A percentile compares a stretch with the other conserved stretches of the same genome.
These are phyloP conservation scores for Extremus antarcticus DNA, from an alignment of 495 filamentous ascomycete species.

Conservation along the genomic window DNA sequence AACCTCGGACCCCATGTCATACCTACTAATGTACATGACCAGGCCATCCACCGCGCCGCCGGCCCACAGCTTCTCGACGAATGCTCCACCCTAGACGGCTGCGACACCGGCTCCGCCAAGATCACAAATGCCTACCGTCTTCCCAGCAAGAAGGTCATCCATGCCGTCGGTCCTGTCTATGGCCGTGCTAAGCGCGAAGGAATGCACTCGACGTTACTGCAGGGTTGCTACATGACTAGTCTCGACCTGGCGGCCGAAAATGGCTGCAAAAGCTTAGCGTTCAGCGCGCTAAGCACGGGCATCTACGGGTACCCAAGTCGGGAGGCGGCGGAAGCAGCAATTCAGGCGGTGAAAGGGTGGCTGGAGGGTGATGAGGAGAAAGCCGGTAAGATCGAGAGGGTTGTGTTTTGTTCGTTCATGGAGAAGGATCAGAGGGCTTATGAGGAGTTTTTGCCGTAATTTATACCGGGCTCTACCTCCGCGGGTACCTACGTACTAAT, in stretches of 20 bases:
- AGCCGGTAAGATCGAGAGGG: conserved; percentile 47
- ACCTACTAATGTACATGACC: neutral
- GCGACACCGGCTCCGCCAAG: conserved; percentile 68
- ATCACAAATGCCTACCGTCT: conserved; percentile 70
- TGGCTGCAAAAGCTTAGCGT: conserved; percentile 61
- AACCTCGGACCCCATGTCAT: neutral
- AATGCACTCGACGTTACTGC: conserved; percentile 41
- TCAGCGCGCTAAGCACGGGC: conserved; percentile 75
- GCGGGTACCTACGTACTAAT: neutral
- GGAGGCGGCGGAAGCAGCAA: conserved; percentile 57
- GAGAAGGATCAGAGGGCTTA: conserved; percentile 68
- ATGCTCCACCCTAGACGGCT: conserved; percentile 58
- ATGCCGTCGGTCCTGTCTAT: conserved; percentile 86
- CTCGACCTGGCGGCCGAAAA: conserved; percentile 60
- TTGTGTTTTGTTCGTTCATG: conserved; percentile 76
- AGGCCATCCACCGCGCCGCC: conserved; percentile 70
- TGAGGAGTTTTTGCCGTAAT: conserved; percentile 59
- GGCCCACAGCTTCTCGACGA: conserved; percentile 58
- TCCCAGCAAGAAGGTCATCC: conserved; percentile 69
- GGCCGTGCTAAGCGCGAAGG: conserved; percentile 22
- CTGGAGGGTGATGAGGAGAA: conserved; percentile 46
- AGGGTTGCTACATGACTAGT: conserved; percentile 63
- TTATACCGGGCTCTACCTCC: neutral
- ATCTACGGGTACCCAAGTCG: conserved; percentile 76
- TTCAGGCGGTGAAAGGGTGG: conserved; percentile 59